A percentile compares a stretch with the other conserved stretches of the same genome.
Conservation (phyloP, 2,329 filamentous ascomycete genomes). For the Hortaea werneckii region DNA sequence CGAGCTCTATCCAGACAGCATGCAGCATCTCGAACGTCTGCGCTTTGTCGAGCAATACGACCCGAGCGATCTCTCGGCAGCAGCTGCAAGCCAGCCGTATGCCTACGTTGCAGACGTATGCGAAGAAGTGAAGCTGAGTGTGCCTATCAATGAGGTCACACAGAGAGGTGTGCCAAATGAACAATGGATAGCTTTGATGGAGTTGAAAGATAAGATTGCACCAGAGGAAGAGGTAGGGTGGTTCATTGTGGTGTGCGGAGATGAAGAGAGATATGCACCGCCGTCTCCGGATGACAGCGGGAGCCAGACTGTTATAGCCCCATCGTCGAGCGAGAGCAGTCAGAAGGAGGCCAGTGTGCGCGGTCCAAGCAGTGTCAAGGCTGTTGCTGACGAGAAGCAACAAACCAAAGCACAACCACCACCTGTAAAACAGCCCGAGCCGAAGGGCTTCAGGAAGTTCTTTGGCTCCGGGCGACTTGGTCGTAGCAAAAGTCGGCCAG, state of each 20-base stretch:
- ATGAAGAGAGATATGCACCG: conserved; percentile 44
- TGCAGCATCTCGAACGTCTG: conserved; percentile 44
- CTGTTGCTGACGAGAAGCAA: conserved; percentile 6
- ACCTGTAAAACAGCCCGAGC: conserved; percentile 12
- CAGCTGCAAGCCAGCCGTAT: conserved; percentile 59
- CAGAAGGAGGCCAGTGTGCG: conserved; percentile 3
- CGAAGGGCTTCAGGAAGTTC: conserved; percentile 21
- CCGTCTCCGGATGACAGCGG: conserved; percentile 13
- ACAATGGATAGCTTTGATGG: conserved; percentile 43
- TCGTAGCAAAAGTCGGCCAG: conserved; percentile 15
- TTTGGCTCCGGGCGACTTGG: conserved; percentile 15
- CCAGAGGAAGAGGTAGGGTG: conserved; percentile 52
- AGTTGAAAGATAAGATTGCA: conserved; percentile 49
- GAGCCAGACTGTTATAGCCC: conserved; percentile 4
- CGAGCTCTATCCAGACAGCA: conserved; percentile 49
- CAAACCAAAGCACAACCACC: conserved; percentile 2
- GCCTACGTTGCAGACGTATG: conserved; percentile 80
- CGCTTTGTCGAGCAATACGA: conserved; percentile 84
- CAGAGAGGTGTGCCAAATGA: conserved; percentile 41
- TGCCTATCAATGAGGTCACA: conserved; percentile 46
- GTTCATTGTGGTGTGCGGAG: conserved; percentile 57
- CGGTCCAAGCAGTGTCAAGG: background rate
- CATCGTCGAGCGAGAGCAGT: conserved; percentile 4
- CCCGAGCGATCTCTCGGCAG: conserved; percentile 48
- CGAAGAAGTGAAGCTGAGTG: conserved; percentile 40